These are phyloP conservation scores for Medicago ruthenica DNA, from an alignment of 306 rosid genomes.

Conservation along the genomic window DNA sequence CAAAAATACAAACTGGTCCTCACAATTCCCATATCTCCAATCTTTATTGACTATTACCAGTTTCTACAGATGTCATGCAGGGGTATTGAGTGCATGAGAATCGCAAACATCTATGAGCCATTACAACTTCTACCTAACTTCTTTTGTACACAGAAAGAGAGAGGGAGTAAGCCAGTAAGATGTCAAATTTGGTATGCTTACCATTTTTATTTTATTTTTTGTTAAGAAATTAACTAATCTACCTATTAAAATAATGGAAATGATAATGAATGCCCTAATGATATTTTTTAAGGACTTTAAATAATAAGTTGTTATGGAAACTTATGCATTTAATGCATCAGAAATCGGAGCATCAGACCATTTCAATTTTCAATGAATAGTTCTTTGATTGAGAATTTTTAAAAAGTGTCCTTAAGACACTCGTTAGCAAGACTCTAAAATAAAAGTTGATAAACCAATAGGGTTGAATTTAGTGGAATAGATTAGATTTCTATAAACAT, in stretches of 20 bases:
- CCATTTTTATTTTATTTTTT: background rate
- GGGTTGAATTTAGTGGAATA: too few relatives aligned
- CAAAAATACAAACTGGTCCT: background rate
- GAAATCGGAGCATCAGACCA: too few relatives aligned
- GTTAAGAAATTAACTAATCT: background rate
- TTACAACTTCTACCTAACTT: conserved; percentile 39
- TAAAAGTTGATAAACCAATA: too few relatives aligned
- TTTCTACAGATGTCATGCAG: conserved; percentile 28
- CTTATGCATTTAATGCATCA: too few relatives aligned
- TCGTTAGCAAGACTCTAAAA: too few relatives aligned
- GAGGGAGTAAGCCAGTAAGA: background rate
- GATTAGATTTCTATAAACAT: too few relatives aligned
- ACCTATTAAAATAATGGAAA: background rate
- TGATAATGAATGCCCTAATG: too few relatives aligned
- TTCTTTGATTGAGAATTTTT: too few relatives aligned
- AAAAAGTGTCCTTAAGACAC: too few relatives aligned
- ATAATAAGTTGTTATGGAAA: too few relatives aligned
- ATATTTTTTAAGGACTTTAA: too few relatives aligned
- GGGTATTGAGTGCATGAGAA: conserved; percentile 30
- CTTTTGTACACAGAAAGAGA: background rate
- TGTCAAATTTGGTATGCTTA: conserved; percentile 17
- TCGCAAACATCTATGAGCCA: conserved; percentile 22
- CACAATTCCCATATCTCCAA: background rate
- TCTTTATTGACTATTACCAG: conserved; percentile 14
- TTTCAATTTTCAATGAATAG: too few relatives aligned